Conservation (phyloP, 805 yeast genomes). For the Starmerella cellae region DNA sequence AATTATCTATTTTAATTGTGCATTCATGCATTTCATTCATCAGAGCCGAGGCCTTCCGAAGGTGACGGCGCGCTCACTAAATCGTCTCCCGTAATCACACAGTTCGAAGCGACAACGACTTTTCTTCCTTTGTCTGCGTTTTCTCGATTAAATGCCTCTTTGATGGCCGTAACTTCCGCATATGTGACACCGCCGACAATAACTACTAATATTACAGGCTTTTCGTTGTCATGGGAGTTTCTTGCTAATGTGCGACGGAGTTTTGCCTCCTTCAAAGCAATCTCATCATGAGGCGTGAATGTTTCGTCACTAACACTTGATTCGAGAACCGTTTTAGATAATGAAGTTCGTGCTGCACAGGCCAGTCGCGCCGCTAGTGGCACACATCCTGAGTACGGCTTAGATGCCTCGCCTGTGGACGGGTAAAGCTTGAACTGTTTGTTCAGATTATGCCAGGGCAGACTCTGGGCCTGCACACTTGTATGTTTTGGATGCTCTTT, state of each 20-base stretch:
- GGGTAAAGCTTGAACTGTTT: slow-evolving; percentile 14
- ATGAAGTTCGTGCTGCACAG: slow-evolving; percentile 30
- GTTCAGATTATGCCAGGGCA: slow-evolving; percentile 15
- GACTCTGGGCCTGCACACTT: slow-evolving; percentile 6
- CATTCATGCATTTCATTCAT: no score
- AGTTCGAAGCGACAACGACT: slow-evolving; percentile 38
- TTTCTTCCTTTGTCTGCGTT: slow-evolving; percentile 18
- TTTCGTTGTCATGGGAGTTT: slow-evolving; percentile 19
- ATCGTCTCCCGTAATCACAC: slow-evolving; percentile 34
- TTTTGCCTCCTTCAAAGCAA: slow-evolving; percentile 24
- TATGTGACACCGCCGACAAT: slow-evolving; percentile 79
- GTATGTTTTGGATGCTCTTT: not conserved
- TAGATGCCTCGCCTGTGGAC: slow-evolving; percentile 23
- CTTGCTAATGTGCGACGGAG: slow-evolving; percentile 25
- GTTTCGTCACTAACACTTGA: slow-evolving; percentile 9
- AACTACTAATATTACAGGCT: slow-evolving; percentile 34
- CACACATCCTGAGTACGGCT: slow-evolving; percentile 58
- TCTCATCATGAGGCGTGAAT: slow-evolving; percentile 5
- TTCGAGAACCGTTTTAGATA: slow-evolving; percentile 12
- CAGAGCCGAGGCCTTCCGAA: no score
- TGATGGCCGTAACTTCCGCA: slow-evolving; percentile 65
- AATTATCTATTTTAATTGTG: no score
- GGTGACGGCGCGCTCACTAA: no score
- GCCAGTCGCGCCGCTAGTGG: slow-evolving; percentile 62
- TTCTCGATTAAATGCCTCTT: slow-evolving; percentile 36